Base-by-base conservation (phyloP, 257 asterid species). In the Solanum raphanifolium region DNA sequence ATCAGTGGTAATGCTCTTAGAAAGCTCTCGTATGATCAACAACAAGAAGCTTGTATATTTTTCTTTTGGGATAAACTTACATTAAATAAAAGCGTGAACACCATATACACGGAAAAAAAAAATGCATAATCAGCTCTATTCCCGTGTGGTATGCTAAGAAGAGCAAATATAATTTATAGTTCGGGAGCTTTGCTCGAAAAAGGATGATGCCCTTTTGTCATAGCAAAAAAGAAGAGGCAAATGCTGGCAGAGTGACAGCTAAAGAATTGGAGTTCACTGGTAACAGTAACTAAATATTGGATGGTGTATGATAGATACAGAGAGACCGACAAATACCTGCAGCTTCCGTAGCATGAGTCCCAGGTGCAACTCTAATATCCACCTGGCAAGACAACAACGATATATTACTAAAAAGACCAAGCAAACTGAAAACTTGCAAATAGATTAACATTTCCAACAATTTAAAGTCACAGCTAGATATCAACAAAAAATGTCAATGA, bases 341-440 rank as follows among this genome's bases (percentile, higher is more conserved):
- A 92, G 95, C 99, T 92, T 96, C 99, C 1, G 98, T 94, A 41
- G 97, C 97, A 93, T 95, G 99, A 89, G 93, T 89, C 84, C 98
- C 98, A 85, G 98, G 98, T 29, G 98, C 99, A 38, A 96, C 95
- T 91, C 96, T 94, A 90, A 96, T 96, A 89, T 96, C 99, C 89
- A 95, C 98, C 98, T 95, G 89, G 73, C 13, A 91, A 90, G 72
- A 90, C 60, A 83, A 89, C 58, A 74, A 52, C n/a, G 16, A 86
- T n/a, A 66, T 38, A 46, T 78, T 34, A 79, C 84, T 84, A 75
- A 79, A 81, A 88, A 20, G 20, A 66, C n/a, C 21, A 82, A 78
- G 65, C 31, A 46, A 60, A 41, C 31, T 10, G 27, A 41, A 29
- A 27, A 85, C 76, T 62, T 62, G 55, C 48, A 84, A 84, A 34